These are phyloP conservation scores for Pulveroboletus sp. DNA, from an alignment of 768 basidiomycete species.

Conservation along the genomic window DNA sequence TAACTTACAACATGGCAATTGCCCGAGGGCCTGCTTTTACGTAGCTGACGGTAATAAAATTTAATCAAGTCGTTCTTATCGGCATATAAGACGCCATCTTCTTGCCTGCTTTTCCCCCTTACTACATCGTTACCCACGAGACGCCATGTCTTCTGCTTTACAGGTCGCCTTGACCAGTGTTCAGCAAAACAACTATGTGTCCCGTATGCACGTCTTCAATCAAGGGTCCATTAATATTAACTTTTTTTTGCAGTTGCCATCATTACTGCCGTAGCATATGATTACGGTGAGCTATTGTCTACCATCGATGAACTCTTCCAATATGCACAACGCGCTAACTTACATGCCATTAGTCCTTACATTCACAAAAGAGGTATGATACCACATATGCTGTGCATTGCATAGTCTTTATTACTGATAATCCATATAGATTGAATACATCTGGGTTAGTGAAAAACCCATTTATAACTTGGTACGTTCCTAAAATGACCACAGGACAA, in stretches of 20 bases:
- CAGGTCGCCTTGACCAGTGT: not conserved
- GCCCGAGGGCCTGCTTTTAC: no score
- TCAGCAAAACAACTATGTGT: not conserved
- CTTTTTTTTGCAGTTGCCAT: not conserved
- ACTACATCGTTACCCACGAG: not conserved
- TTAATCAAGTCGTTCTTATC: no score
- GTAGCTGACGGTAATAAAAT: no score
- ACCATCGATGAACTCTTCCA: not conserved
- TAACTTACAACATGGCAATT: no score
- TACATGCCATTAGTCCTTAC: not conserved
- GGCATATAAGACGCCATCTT: no score
- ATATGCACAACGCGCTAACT: not conserved
- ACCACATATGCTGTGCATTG: no score
- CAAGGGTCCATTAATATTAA: not conserved
- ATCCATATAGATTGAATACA: not conserved
- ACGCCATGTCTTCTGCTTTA: not conserved
- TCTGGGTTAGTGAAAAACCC: not conserved
- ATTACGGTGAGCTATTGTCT: not conserved
- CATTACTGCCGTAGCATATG: not conserved
- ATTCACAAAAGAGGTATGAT: slow-evolving; percentile 3
- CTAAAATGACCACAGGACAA: not conserved
- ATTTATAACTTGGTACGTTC: not conserved
- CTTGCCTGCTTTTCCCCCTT: not conserved
- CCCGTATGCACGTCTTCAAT: not conserved
- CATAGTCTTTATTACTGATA: not conserved